Evolutionary conservation across 2,329 filamentous ascomycete genomes (phyloP).

Genomic region (Sarocladium brachiariae): DNA sequence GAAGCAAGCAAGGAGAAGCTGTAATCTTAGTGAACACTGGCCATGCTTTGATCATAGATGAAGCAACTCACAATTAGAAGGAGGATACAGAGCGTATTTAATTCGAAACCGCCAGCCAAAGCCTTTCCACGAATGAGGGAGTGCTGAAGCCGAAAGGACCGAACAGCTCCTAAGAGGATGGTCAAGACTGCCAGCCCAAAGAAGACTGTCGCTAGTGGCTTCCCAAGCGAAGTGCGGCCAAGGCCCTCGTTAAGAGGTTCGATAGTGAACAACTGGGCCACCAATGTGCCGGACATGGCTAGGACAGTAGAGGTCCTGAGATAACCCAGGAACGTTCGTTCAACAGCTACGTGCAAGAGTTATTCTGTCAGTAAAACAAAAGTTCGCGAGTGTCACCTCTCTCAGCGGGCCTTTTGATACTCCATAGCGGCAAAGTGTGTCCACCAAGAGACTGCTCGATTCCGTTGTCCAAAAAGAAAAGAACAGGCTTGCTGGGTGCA

Average conservation of each 20-base stretch:
- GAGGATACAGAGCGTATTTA: conserved; percentile 18
- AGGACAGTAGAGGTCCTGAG: conserved; percentile 64
- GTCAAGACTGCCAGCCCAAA: conserved; percentile 32
- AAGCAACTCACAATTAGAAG: not conserved
- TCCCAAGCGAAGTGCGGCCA: conserved; percentile 54
- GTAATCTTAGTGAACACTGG: not conserved
- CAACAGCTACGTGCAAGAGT: conserved; percentile 47
- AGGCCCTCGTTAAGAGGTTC: conserved; percentile 34
- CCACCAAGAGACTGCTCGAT: no score
- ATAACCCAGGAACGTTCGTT: conserved; percentile 69
- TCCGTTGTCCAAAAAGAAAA: no score
- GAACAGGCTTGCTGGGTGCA: no score
- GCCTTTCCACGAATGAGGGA: conserved; percentile 23
- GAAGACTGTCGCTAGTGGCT: conserved; percentile 44
- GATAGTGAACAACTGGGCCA: conserved; percentile 61
- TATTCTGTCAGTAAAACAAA: conserved; percentile 3
- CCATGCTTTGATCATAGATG: not conserved
- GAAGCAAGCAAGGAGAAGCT: conserved; percentile 1
- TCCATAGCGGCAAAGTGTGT: no score
- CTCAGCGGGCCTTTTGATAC: no score
- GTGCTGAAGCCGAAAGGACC: conserved; percentile 25
- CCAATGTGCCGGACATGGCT: conserved; percentile 57
- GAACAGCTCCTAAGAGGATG: conserved; percentile 22
- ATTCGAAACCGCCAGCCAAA: conserved; percentile 24
- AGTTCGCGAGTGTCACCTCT: no score